Percentiles rank a stretch among this genome's conserved stretches.
These are phyloP conservation scores for Musa troglodytarum DNA, from an alignment of 176 grass and related monocot genomes.

Conservation along the genomic window DNA sequence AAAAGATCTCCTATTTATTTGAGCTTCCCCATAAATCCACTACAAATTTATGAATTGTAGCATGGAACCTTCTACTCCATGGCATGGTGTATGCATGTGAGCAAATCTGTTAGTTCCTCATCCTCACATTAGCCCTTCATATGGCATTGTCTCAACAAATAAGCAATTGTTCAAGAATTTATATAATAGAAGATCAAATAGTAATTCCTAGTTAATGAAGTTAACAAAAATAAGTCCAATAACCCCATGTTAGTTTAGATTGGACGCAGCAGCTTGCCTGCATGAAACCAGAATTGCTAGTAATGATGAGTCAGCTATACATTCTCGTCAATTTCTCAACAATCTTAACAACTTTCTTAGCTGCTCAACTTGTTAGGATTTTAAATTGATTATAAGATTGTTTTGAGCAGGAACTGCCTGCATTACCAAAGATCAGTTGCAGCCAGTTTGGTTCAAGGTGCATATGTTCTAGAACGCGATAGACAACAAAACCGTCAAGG, in stretches of 20 bases:
- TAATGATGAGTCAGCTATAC: too few species aligned
- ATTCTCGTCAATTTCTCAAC: too few species aligned
- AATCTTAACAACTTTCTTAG: too few species aligned
- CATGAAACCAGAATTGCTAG: too few species aligned
- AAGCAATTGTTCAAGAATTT: too few species aligned
- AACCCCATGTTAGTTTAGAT: too few species aligned
- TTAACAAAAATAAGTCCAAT: too few species aligned
- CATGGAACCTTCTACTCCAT: background rate
- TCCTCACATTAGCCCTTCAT: background rate
- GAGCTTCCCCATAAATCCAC: background rate
- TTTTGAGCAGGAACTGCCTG: slow-evolving; percentile 25
- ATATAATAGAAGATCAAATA: too few species aligned
- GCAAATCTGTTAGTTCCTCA: background rate
- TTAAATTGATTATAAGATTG: background rate
- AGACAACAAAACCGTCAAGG: slow-evolving; percentile 14
- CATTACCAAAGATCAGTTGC: slow-evolving; percentile 29
- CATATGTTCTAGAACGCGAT: slow-evolving; percentile 35
- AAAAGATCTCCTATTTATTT: background rate
- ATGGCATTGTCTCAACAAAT: background rate
- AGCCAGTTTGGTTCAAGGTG: slow-evolving; percentile 32
- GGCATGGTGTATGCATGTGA: background rate
- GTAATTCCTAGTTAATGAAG: too few species aligned
- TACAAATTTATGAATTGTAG: background rate
- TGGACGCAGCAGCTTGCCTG: too few species aligned
- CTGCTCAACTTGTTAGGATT: background rate